Evolutionary conservation across 164 flowering plant genomes (phyloP).

Genomic region (Sedum album): DNA sequence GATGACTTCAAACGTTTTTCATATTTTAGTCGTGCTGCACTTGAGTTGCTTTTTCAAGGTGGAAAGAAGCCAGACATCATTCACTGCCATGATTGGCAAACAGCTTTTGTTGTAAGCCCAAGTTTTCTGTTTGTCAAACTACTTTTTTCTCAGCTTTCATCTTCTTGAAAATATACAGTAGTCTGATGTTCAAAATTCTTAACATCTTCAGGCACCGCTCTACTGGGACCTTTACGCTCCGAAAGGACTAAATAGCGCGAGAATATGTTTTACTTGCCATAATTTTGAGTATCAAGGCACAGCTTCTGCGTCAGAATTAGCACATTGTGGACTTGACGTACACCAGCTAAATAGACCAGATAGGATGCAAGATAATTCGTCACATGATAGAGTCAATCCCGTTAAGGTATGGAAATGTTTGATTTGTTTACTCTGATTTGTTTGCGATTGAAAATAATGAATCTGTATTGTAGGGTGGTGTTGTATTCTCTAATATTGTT

Average conservation of each 20-base stretch:
- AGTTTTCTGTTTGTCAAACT: conserved; percentile 17
- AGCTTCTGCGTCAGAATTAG: conserved; percentile 77
- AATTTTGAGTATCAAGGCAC: conserved; percentile 96
- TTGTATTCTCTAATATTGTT: conserved; percentile 95
- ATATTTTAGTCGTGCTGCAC: conserved; percentile 95
- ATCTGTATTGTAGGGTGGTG: conserved; percentile 57
- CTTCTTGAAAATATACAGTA: conserved; percentile 9
- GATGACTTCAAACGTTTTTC: conserved; percentile 96
- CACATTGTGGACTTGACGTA: conserved; percentile 90
- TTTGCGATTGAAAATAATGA: not conserved
- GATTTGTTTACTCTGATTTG: not conserved
- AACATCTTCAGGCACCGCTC: conserved; percentile 62
- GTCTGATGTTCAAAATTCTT: not conserved
- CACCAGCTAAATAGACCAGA: conserved; percentile 81
- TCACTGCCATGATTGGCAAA: conserved; percentile 99
- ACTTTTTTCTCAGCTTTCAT: not conserved
- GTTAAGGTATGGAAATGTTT: conserved; percentile 51
- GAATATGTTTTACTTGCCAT: conserved; percentile 96
- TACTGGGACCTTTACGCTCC: conserved; percentile 92
- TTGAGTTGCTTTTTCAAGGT: conserved; percentile 79
- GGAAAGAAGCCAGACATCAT: conserved; percentile 96
- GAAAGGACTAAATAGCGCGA: conserved; percentile 84
- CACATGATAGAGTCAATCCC: conserved; percentile 70
- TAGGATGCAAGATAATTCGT: conserved; percentile 86
- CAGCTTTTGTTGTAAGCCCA: conserved; percentile 78